A percentile compares a stretch with the other conserved stretches of the same genome.
phyloP scores from a whole-genome alignment of 331 rosid genomes.

The Erythrophleum ivorense region DNA sequence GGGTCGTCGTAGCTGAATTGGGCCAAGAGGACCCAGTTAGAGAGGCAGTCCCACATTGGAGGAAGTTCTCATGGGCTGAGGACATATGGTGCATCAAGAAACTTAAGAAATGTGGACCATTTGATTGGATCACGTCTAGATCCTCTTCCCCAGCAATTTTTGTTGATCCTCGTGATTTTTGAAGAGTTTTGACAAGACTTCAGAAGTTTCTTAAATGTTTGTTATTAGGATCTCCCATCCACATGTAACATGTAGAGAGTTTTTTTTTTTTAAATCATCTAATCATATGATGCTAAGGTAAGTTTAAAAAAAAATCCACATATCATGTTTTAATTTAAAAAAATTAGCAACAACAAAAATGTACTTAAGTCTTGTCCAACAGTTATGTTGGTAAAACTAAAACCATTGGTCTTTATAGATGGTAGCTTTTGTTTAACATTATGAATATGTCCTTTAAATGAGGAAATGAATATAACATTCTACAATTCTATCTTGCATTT shows the following conservation, averaged over 20 bases:
- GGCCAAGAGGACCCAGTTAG: slow-evolving; percentile 81
- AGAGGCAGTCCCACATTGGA: slow-evolving; percentile 86
- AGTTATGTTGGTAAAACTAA: not conserved
- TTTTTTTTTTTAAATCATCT: no score
- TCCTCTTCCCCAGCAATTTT: slow-evolving; percentile 65
- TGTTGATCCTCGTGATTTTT: slow-evolving; percentile 91
- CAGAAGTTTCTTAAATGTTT: not conserved
- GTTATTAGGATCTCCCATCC: not conserved
- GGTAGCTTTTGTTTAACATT: slow-evolving; percentile 2
- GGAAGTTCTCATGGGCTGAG: slow-evolving; percentile 74
- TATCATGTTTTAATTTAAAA: no score
- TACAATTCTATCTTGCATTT: slow-evolving; percentile 21
- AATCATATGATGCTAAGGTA: no score
- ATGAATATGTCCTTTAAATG: slow-evolving; percentile 34
- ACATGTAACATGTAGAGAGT: not conserved
- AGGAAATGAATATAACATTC: slow-evolving; percentile 41
- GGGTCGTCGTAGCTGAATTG: slow-evolving; percentile 83
- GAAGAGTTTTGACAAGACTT: slow-evolving; percentile 5
- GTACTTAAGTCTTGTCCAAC: no score
- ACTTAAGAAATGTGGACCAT: slow-evolving; percentile 49
- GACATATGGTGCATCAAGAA: slow-evolving; percentile 89
- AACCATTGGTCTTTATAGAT: slow-evolving; percentile 5
- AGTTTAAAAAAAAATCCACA: no score
- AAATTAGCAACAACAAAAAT: no score
- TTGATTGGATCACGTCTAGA: slow-evolving; percentile 55